Base-by-base conservation (phyloP, 208 protist species). In the Acanthamoeba lenticulata region DNA sequence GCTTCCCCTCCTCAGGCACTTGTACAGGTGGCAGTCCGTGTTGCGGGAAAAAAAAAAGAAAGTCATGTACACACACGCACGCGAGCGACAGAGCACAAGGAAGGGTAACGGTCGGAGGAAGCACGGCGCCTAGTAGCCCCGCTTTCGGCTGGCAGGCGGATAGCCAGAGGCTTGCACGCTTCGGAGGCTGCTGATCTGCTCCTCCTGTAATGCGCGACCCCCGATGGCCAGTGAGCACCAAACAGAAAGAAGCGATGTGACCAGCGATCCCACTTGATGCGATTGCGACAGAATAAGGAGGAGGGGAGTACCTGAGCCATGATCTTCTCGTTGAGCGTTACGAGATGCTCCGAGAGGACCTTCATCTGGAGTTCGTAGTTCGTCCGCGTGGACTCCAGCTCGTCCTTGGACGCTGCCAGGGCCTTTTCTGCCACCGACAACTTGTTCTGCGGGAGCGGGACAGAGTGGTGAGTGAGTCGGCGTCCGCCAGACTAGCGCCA, bases 281-380 rank as follows among this genome's bases (percentile, higher is more conserved):
- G n/a, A n/a, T n/a, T n/a, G n/a, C n/a, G n/a, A n/a, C n/a, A 55
- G 15, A 19, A 55, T 0, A 4, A 24, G 11, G 0, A 4, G 21
- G 47, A 19, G 21, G 47, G 0, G 47, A 27, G 1, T 0, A 72
- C 74, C 74, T 85, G 81, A 7, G 81, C 81, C 81, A 89, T 89
- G 34, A 89, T 65, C 81, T 89, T 89, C 42, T 89, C 81, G 81
- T 89, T 89, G 47, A 89, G 49, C n/a, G 47, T 89, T 40, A 62
- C 81, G 45, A 89, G 5, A 34, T 89, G 81, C 81, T 89, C 81
- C n/a, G 81, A 89, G 4, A 89, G 49, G 29, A 89, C 32, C 49
- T 62, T 89, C 81, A 89, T 89, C 81, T 89, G 81, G 2, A 40
- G 47, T 9, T 89, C 81, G 47, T 89, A 89, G 42, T 89, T 55